A percentile compares a stretch with the other conserved stretches of the same genome.
These are phyloP conservation scores for Podochytrium sp. DNA, from an alignment of 192 early-diverging fungal genomes.

Conservation along the genomic window DNA sequence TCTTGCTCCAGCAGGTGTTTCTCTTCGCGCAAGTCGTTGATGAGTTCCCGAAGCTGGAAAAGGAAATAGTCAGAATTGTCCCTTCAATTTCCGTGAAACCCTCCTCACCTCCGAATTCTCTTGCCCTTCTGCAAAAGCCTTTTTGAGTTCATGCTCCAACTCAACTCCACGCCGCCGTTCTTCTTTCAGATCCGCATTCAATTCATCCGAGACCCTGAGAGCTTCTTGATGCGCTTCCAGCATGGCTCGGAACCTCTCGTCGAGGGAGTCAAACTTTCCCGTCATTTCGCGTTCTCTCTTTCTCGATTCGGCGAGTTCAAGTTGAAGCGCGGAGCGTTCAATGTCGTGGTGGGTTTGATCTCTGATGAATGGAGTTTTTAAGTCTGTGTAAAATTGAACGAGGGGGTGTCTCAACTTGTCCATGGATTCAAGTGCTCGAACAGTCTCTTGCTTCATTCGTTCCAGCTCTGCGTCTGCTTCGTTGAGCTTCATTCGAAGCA, in stretches of 20 bases:
- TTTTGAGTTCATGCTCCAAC: constrained; percentile 39
- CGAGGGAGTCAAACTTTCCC: constrained; percentile 34
- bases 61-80: neutral
- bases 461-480: constrained; percentile 40
- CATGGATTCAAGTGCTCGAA: neutral
- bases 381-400: neutral
- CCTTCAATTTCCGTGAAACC: neutral
- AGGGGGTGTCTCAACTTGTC: neutral
- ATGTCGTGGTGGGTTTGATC: constrained; percentile 46
- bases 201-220: constrained; percentile 33
- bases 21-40: constrained; percentile 53
- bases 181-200: constrained; percentile 53
- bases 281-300: constrained; percentile 33
- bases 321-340: constrained; percentile 49
- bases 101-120: constrained; percentile 33
- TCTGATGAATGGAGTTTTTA: constrained; percentile 29
- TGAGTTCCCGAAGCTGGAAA: constrained; percentile 48
- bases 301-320: constrained; percentile 42
- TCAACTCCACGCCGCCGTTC: constrained; percentile 47
- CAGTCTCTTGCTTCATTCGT: constrained; percentile 18
- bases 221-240: constrained; percentile 48
- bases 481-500: constrained; percentile 46
- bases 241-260: constrained; percentile 43
- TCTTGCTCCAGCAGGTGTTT: constrained; percentile 54
- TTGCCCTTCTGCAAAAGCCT: neutral